A percentile compares a stretch with the other conserved stretches of the same genome.
Evolutionary conservation across 495 filamentous ascomycete species (phyloP).

Genomic region (Podospora australis): DNA sequence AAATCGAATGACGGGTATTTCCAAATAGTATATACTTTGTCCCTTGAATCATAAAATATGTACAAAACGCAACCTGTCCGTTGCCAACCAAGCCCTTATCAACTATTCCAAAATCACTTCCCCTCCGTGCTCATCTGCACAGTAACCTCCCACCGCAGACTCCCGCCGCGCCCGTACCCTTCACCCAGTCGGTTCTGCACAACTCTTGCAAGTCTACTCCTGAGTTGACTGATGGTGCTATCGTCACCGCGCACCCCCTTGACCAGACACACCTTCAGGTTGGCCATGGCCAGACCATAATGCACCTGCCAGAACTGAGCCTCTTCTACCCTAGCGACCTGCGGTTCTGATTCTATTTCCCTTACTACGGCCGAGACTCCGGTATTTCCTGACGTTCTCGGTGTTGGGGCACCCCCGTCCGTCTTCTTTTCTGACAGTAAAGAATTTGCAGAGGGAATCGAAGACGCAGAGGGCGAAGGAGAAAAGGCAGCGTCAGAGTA

Average conservation of each 20-base stretch:
- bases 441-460: background rate
- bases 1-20: no score
- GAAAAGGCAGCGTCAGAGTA: slow-evolving; percentile 40
- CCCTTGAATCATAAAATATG: no score
- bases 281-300: slow-evolving; percentile 93
- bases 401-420: slow-evolving; percentile 4
- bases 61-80: no score
- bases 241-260: slow-evolving; percentile 46
- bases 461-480: slow-evolving; percentile 3
- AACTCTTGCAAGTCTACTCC: slow-evolving; percentile 66
- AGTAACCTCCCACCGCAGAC: slow-evolving; percentile 82
- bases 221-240: slow-evolving; percentile 58
- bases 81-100: no score
- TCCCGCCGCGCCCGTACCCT: slow-evolving; percentile 70
- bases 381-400: background rate
- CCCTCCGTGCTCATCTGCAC: slow-evolving; percentile 44
- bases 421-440: slow-evolving; percentile 1
- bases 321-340: slow-evolving; percentile 72
- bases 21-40: no score
- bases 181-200: slow-evolving; percentile 83
- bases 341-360: slow-evolving; percentile 75
- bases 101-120: no score
- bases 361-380: slow-evolving; percentile 67
- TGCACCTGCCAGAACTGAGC: slow-evolving; percentile 98
- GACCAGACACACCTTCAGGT: slow-evolving; percentile 67